These are phyloP conservation scores for Yarrowia sp. DNA, from an alignment of 805 yeast species.

Conservation along the genomic window DNA sequence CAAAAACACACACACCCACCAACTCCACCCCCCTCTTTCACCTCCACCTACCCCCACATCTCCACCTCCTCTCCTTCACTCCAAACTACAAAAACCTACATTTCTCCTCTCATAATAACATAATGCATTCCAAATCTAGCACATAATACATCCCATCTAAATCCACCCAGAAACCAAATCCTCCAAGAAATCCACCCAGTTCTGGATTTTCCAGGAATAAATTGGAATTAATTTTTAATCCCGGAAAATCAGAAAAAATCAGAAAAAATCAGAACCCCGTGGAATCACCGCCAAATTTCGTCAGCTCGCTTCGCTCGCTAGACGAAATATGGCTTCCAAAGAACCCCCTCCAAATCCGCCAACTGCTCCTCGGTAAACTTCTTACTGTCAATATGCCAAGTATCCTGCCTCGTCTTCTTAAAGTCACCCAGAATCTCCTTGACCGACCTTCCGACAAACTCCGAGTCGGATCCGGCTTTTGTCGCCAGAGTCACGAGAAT, in stretches of 20 bases:
- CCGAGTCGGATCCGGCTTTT: slow-evolving; percentile 74
- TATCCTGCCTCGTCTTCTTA: slow-evolving; percentile 90
- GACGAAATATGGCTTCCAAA: slow-evolving; percentile 91
- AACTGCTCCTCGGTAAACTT: slow-evolving; percentile 78
- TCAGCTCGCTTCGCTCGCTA: background rate
- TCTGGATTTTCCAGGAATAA: too few species aligned
- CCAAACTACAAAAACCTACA: too few species aligned
- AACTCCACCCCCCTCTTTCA: too few species aligned
- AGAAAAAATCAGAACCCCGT: too few species aligned
- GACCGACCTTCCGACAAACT: slow-evolving; percentile 82
- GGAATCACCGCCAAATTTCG: too few species aligned
- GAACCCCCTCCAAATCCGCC: slow-evolving; percentile 91
- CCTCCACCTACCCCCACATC: too few species aligned
- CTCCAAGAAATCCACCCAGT: too few species aligned
- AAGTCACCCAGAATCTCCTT: slow-evolving; percentile 81
- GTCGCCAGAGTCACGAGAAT: slow-evolving; percentile 73
- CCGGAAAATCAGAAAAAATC: too few species aligned
- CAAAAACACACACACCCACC: too few species aligned
- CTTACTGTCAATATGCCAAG: slow-evolving; percentile 90
- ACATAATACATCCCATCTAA: background rate
- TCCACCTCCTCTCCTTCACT: too few species aligned
- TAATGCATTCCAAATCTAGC: slow-evolving; percentile 10
- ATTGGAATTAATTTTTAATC: too few species aligned
- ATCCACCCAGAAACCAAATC: background rate
- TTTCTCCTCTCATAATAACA: background rate